Evolutionary conservation across 2,329 filamentous ascomycete species (phyloP), one percentile per base, ranked within the genome.

Genomic region (Curvularia verruculosa): DNA sequence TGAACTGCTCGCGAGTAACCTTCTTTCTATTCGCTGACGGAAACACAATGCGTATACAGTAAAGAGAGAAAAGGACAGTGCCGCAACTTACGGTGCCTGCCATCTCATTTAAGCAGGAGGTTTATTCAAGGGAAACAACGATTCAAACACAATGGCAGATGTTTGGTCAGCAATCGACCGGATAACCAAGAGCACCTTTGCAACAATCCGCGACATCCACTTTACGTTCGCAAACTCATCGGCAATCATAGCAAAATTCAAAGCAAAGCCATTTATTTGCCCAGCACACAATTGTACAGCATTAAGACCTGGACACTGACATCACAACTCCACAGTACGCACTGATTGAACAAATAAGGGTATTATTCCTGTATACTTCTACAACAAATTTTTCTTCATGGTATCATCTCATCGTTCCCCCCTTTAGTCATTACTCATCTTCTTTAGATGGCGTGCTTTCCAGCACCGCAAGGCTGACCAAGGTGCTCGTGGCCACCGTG

Each of bases 401-500:
- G 46, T 49, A 49, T 49, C 46, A 49, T 49, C 34, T 49, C 34
- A 8, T 49, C 34, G 39, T 28, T 49, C n/a, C 19, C 21, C 31
- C 5, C 4, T 13, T 9, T 9, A n/a, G 10, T 49, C 45, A 47
- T 36, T 37, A 26, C 5, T n/a, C 31, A 28, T 18, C 1, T 18
- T 37, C 24, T 54, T 39, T 65, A 69, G 34, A 59, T 46, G 40
- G 59, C 19, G 21, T 66, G 58, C 49, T 70, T 65, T 6, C 67
- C 67, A 18, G 54, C 40, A 13, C 67, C 66, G 46, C 67, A 70
- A 49, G 63, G 58, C 58, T 68, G 66, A 2, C 64, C 67, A 39
- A 65, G 60, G 57, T 74, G 72, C 24, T 58, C 60, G 58, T 72
- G 70, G 9, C 67, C 67, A 4, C 64, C 67, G 40, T 63, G 48